Evolutionary conservation across 108 stramenopile genomes (phyloP), one percentile per base, ranked within the genome.

Genomic region (Cylindrotheca closterium): DNA sequence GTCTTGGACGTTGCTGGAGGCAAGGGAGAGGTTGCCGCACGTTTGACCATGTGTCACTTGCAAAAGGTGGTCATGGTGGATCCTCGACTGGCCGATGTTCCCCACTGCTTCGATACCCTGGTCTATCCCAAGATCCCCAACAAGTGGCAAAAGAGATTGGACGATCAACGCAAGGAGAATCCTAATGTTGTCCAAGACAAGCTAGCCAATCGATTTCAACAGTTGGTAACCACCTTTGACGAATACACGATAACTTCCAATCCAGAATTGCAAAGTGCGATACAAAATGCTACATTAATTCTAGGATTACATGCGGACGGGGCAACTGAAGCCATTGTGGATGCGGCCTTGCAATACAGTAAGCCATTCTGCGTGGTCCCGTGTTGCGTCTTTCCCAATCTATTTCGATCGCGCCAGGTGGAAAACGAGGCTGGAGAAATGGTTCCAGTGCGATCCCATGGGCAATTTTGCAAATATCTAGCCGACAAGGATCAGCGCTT

Each of bases 361-460:
- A 95, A 92, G 63, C 86, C 92, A 0, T 92, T 92, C 75, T 83
- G 83, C 12, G 86, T 92, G 0, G 88, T 92, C 17, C 91, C 91
- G 1, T 92, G 91, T 50, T 92, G 91, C 73, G 91, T 92, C n/a
- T 92, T 92, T 80, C 88, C 88, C 1, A 86, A 77, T 46, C 51
- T 89, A 2, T 87, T 87, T 70, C 65, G 48, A 28, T 1, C n/a
- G 15, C 45, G 19, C 3, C 30, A 34, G 47, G 46, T 55, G 54
- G 37, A 42, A 42, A 42, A 33, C 25, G 54, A 66, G 21, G 26
- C 22, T 1, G 34, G 27, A 17, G 73, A 56, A 49, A 58, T 45
- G 47, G 59, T 85, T 32, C 80, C 67, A 22, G 88, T 90, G 55
- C 78, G 88, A 19, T 70, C 77, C 2, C 79, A 86, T 55, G 85